A percentile compares a stretch with the other conserved stretches of the same genome.
Conservation (phyloP, 768 basidiomycete genomes). For the Rhizopogon roseolus region DNA sequence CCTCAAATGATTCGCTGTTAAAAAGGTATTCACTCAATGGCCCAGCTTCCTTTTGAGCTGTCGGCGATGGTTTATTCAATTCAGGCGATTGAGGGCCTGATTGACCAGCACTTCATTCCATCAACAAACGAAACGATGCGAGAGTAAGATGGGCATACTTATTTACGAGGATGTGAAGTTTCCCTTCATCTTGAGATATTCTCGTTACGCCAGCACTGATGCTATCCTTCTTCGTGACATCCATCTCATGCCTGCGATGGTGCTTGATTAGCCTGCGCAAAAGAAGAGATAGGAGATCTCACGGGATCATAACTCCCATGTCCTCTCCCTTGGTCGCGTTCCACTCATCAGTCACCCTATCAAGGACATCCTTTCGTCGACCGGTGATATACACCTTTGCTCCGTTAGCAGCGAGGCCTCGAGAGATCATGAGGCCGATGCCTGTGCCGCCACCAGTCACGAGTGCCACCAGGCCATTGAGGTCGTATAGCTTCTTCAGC, state of each 20-base stretch:
- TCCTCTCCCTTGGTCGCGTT: conserved; percentile 28
- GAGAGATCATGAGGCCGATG: conserved; percentile 62
- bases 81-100: conserved; percentile 58
- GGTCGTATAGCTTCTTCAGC: conserved; percentile 36
- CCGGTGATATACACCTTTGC: conserved; percentile 81
- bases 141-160: conserved; percentile 44
- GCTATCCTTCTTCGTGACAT: conserved; percentile 65
- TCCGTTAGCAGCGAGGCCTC: conserved; percentile 70
- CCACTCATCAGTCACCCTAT: conserved; percentile 49
- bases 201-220: conserved; percentile 50
- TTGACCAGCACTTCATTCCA: conserved; percentile 61
- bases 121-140: neutral
- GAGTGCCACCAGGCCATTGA: conserved; percentile 51
- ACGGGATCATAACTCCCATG: conserved; percentile 59
- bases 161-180: conserved; percentile 75
- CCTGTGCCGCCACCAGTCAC: conserved; percentile 48
- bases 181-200: conserved; percentile 44
- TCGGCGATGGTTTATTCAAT: conserved; percentile 49
- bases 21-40: conserved; percentile 68
- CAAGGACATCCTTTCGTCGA: conserved; percentile 59
- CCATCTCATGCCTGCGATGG: conserved; percentile 53
- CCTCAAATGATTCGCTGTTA: conserved; percentile 56
- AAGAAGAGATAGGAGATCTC: conserved; percentile 13
- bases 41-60: conserved; percentile 58
- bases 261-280: neutral